These are phyloP conservation scores for Podila verticillata DNA, from an alignment of 192 early-diverging fungal species.

Conservation along the genomic window DNA sequence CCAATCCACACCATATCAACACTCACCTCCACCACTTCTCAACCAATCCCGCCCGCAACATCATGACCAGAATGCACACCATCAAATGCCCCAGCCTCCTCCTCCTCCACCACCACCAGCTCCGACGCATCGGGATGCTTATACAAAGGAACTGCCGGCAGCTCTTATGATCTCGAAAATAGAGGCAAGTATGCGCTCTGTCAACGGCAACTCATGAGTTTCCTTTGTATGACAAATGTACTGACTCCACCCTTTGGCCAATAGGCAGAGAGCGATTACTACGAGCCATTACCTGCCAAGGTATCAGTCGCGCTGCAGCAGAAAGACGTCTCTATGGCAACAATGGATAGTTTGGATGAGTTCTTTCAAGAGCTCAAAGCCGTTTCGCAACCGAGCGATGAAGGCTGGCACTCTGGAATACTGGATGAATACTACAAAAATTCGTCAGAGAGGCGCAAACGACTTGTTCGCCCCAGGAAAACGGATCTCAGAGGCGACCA, in stretches of 20 bases:
- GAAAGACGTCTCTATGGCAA: background rate
- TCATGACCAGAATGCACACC: background rate
- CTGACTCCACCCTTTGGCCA: background rate
- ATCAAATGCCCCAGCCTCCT: background rate
- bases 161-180: constrained; percentile 41
- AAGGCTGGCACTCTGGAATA: background rate
- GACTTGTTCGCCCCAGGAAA: background rate
- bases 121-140: constrained; percentile 27
- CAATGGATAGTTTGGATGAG: constrained; percentile 2
- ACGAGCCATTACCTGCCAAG: constrained; percentile 29
- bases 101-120: constrained; percentile 11
- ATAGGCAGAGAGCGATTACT: constrained; percentile 26
- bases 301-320: constrained; percentile 20
- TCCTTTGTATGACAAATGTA: background rate
- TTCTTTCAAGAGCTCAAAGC: constrained; percentile 15
- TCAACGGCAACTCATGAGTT: background rate
- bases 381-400: background rate
- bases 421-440: background rate
- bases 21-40: background rate
- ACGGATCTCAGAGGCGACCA: background rate
- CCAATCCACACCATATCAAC: background rate
- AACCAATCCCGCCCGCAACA: background rate
- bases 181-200: constrained; percentile 14
- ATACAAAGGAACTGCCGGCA: constrained; percentile 27
- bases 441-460: background rate